A percentile compares a stretch with the other conserved stretches of the same genome.
These are phyloP conservation scores for Taphrina sp. DNA, from an alignment of 1,139 yeast species.

Conservation along the genomic window DNA sequence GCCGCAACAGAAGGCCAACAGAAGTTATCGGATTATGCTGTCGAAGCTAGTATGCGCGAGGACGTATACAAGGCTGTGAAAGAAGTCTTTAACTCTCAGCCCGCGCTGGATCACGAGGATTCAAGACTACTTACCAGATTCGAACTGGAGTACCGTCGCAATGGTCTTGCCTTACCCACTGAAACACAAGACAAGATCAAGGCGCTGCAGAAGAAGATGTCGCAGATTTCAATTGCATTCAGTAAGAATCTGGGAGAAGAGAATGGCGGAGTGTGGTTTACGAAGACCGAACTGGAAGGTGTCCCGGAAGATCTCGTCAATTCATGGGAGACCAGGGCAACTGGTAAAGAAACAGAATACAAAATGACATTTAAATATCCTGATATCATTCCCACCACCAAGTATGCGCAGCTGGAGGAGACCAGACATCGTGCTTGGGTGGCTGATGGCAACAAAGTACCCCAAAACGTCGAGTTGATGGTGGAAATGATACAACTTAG, in stretches of 20 bases:
- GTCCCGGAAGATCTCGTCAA: constrained; percentile 68
- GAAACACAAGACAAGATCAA: constrained; percentile 58
- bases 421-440: constrained; percentile 65
- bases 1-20: constrained; percentile 67
- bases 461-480: constrained; percentile 60
- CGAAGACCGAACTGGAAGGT: constrained; percentile 66
- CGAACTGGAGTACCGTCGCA: constrained; percentile 57
- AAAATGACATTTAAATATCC: constrained; percentile 81
- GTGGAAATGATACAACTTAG: constrained; percentile 61
- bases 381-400: constrained; percentile 71
- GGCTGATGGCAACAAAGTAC: constrained; percentile 65
- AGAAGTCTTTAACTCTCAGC: constrained; percentile 48
- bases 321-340: constrained; percentile 41
- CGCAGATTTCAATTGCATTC: constrained; percentile 58
- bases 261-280: constrained; percentile 57
- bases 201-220: constrained; percentile 58
- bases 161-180: constrained; percentile 62
- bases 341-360: constrained; percentile 48
- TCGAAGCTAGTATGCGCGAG: constrained; percentile 64
- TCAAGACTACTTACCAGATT: constrained; percentile 58
- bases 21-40: constrained; percentile 51
- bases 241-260: constrained; percentile 71
- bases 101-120: constrained; percentile 54
- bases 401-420: constrained; percentile 60
- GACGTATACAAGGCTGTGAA: constrained; percentile 65